A percentile compares a stretch with the other conserved stretches of the same genome.
Conservation (phyloP, 768 basidiomycete species). For the Lenzites betulinus region DNA sequence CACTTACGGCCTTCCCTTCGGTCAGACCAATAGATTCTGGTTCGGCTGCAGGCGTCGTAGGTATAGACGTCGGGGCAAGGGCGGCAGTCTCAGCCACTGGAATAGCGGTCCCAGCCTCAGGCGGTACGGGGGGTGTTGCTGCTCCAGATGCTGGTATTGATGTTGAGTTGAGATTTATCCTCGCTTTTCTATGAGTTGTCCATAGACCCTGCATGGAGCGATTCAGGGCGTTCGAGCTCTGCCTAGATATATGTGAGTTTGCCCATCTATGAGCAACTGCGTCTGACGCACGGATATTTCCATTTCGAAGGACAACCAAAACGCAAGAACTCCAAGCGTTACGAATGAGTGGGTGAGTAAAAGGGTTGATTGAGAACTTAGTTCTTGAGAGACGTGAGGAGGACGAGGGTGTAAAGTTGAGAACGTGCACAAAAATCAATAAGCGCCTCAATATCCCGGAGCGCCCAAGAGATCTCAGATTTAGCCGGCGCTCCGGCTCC, state of each 20-base stretch:
- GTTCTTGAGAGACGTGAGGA: too few species aligned
- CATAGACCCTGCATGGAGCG: conserved; percentile 79
- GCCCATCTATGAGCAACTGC: neutral
- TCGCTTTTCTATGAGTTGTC: conserved; percentile 65
- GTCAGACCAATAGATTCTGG: conserved; percentile 9
- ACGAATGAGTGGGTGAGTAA: too few species aligned
- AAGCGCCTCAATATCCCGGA: too few species aligned
- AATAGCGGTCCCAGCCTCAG: conserved; percentile 24
- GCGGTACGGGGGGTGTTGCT: conserved; percentile 22
- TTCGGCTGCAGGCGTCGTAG: neutral
- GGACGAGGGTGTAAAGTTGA: too few species aligned
- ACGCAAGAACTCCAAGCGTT: too few species aligned
- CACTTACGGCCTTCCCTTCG: conserved; percentile 31
- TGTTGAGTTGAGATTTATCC: conserved; percentile 63
- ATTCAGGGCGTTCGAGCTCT: conserved; percentile 78
- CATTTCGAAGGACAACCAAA: conserved; percentile 6
- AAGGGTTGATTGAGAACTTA: too few species aligned
- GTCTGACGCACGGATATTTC: conserved; percentile 24
- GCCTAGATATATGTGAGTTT: conserved; percentile 41
- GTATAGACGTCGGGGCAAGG: neutral
- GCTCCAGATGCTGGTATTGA: conserved; percentile 26
- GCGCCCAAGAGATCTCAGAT: too few species aligned
- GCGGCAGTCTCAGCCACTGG: neutral
- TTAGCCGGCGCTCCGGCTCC: too few species aligned
- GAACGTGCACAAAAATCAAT: too few species aligned